A percentile compares a stretch with the other conserved stretches of the same genome.
phyloP scores from a whole-genome alignment of 495 filamentous ascomycete genomes.

The Cercophora sp. region DNA sequence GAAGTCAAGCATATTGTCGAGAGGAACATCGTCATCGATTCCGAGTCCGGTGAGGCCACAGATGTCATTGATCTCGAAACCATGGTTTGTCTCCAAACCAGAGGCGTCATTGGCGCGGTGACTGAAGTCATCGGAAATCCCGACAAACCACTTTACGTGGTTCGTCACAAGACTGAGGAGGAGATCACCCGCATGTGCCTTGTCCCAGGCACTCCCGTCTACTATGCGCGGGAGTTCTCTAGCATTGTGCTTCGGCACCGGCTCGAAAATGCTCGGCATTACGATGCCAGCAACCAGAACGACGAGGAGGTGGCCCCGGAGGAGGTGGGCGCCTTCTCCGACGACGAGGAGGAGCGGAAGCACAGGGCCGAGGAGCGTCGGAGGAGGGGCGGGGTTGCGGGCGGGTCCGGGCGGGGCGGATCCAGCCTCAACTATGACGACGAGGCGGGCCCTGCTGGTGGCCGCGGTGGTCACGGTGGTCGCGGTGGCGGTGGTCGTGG shows the following conservation, averaged over 20 bases:
- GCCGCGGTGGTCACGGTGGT: conserved; percentile 10
- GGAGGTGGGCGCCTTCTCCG: conserved; percentile 91
- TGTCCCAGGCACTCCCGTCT: conserved; percentile 60
- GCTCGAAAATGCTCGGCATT: conserved; percentile 71
- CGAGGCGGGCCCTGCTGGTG: conserved; percentile 48
- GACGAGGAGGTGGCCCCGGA: conserved; percentile 87
- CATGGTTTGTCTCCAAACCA: conserved; percentile 73
- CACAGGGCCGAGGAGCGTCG: conserved; percentile 51
- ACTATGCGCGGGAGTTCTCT: conserved; percentile 71
- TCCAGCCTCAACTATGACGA: conserved; percentile 49
- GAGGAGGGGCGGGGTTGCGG: neutral
- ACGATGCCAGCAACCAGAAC: conserved; percentile 88
- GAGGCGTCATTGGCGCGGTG: conserved; percentile 71
- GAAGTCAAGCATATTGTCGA: conserved; percentile 68
- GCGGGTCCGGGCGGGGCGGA: neutral
- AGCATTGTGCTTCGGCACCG: conserved; percentile 79
- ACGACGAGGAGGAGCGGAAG: conserved; percentile 89
- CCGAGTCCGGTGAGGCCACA: conserved; percentile 71
- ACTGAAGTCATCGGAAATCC: conserved; percentile 79
- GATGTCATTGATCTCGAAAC: conserved; percentile 80
- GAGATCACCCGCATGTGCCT: conserved; percentile 67
- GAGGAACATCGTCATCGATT: conserved; percentile 72
- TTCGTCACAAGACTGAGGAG: conserved; percentile 60
- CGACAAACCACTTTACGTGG: conserved; percentile 73
- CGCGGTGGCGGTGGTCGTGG: conserved; percentile 39